Base-by-base conservation (phyloP, 169 alveolate species). In the Babesia gibsoni region DNA sequence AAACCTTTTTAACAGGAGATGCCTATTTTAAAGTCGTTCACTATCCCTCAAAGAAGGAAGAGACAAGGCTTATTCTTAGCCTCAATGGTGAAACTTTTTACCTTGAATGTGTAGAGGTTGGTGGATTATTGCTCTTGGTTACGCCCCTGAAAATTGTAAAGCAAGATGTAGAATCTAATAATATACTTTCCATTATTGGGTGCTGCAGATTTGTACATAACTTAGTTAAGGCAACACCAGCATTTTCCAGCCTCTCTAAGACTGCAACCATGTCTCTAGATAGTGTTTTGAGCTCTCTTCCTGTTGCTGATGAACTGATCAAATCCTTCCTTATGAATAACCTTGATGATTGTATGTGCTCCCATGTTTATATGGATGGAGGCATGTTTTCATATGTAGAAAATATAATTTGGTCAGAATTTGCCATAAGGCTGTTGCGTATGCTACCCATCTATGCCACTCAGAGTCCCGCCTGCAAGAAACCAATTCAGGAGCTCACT, bases 41-140 rank as follows among this genome's bases (percentile, higher is more conserved):
- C 1, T 35, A 54, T 8, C 5, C 7, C n/a, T 5, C 25, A 18
- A 29, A 36, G 36, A 52, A 29, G 6, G 27, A 59, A 6, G 30
- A 18, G 8, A 29, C 41, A 4, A 53, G 61, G 36, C 53, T 56
- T n/a, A 46, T 68, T 29, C 63, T 68, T 0, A 50, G 80, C 32
- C 27, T 57, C 20, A 37, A 23, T 3, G 61, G 37, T 10, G 52
- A 50, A n/a, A 68, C 80, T 6, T 54, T 27, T 33, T 53, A 29
- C 58, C 29, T 68, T 1, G 70, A 68, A 37, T 32, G 69, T 22
- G 52, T 68, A 0, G 80, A 68, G 43, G 20, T 68, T 41, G 80
- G 69, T 10, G 67, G 80, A 25, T 53, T 45, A 12, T 4, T 68
- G 0, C n/a, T 68, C 12, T 27, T 68, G 58, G 43, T 53, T 20